These are phyloP conservation scores for Halophytophthora polymorphica DNA, from an alignment of 352 stramenopile genomes.

Conservation along the genomic window DNA sequence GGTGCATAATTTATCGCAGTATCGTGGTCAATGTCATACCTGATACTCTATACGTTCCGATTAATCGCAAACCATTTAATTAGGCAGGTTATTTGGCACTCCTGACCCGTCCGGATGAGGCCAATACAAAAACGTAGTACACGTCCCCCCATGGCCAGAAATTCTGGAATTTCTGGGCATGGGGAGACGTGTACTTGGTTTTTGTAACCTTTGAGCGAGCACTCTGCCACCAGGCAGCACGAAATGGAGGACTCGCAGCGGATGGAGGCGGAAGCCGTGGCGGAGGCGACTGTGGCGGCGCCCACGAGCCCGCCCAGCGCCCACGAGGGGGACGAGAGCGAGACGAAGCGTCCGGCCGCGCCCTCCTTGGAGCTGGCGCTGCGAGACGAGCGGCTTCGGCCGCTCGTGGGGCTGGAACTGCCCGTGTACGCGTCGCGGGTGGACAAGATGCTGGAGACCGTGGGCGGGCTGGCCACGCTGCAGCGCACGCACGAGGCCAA, in stretches of 20 bases:
- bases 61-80: no score
- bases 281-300: neutral
- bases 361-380: slow-evolving; percentile 30
- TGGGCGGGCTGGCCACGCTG: slow-evolving; percentile 53
- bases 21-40: no score
- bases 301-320: slow-evolving; percentile 4
- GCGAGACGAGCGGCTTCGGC: slow-evolving; percentile 27
- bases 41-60: no score
- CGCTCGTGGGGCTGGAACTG: slow-evolving; percentile 62
- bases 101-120: no score
- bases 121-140: no score
- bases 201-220: no score
- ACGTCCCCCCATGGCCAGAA: no score
- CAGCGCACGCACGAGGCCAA: slow-evolving; percentile 70
- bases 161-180: no score
- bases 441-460: slow-evolving; percentile 47
- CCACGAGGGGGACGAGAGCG: slow-evolving; percentile 1
- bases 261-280: slow-evolving; percentile 2
- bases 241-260: slow-evolving; percentile 25
- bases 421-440: slow-evolving; percentile 55
- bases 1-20: no score
- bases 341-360: slow-evolving; percentile 1
- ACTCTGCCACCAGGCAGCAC: no score
- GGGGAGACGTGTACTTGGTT: slow-evolving; percentile 1
- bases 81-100: no score